phyloP scores from a whole-genome alignment of 768 basidiomycete species.

The Podaxis sp. region DNA sequence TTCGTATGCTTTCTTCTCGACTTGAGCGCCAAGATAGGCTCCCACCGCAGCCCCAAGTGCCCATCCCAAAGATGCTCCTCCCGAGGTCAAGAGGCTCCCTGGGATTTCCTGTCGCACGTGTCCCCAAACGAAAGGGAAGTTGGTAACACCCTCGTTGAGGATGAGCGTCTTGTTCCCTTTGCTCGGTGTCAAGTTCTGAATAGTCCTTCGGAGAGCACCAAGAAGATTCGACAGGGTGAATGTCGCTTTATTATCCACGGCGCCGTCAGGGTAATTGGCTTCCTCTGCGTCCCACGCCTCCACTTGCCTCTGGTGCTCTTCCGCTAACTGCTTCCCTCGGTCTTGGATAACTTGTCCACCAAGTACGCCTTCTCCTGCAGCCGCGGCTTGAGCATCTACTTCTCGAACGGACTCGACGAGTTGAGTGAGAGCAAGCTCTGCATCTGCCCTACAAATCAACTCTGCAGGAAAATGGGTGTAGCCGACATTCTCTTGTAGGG shows the following conservation, averaged over 20 bases:
- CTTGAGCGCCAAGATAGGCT: constrained; percentile 44
- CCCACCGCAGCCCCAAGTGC: constrained; percentile 66
- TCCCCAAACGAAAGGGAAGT: constrained; percentile 52
- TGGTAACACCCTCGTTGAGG: constrained; percentile 66
- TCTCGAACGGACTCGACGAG: constrained; percentile 38
- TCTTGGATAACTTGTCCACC: constrained; percentile 13
- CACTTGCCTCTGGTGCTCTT: background rate
- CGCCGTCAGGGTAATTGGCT: background rate
- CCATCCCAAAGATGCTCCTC: constrained; percentile 71
- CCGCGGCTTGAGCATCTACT: constrained; percentile 21
- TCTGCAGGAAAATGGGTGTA: constrained; percentile 57
- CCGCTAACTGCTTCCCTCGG: constrained; percentile 11
- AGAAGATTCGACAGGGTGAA: constrained; percentile 51
- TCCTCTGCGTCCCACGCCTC: constrained; percentile 3
- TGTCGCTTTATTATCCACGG: constrained; percentile 9
- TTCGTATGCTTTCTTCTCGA: constrained; percentile 38
- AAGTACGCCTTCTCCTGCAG: constrained; percentile 26
- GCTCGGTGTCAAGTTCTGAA: constrained; percentile 38
- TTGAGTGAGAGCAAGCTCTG: constrained; percentile 50
- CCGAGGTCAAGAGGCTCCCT: constrained; percentile 54
- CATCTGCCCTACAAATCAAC: constrained; percentile 58
- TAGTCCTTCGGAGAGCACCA: constrained; percentile 42
- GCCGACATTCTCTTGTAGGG: constrained; percentile 51
- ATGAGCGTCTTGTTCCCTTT: constrained; percentile 40
- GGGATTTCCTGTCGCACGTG: constrained; percentile 54